Conservation (phyloP, 2,329 filamentous ascomycete genomes). For the Cytospora leucostoma region DNA sequence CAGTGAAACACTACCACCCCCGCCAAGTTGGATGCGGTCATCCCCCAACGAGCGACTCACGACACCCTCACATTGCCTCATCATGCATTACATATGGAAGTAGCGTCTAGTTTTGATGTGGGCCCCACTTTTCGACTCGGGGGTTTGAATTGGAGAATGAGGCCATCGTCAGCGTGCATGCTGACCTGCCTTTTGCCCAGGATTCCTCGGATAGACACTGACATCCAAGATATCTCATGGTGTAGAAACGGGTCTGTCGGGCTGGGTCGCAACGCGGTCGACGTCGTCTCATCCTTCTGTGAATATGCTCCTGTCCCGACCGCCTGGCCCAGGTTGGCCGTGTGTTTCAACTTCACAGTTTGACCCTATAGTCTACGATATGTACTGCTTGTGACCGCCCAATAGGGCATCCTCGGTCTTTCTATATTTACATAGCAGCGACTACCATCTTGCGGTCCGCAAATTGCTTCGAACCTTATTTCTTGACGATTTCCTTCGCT, state of each 20-base stretch:
- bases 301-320: background rate
- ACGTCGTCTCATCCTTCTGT: background rate
- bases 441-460: background rate
- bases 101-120: background rate
- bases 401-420: background rate
- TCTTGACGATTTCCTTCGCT: background rate
- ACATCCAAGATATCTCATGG: too few species aligned
- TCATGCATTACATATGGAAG: conserved; percentile 7
- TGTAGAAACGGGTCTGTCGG: background rate
- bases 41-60: conserved; percentile 23
- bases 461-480: background rate
- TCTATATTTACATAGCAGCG: background rate
- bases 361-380: background rate
- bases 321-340: background rate
- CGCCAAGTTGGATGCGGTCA: conserved; percentile 16
- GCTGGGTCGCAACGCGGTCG: background rate
- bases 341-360: conserved; percentile 4
- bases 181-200: background rate
- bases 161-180: conserved; percentile 21
- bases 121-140: background rate
- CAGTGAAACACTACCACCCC: background rate
- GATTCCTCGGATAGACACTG: too few species aligned
- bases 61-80: conserved; percentile 26
- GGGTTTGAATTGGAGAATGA: background rate
- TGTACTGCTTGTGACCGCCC: background rate